Percentiles rank a stretch among this genome's conserved stretches.
phyloP scores from a whole-genome alignment of 257 asterid species.

The Mentha longifolia region DNA sequence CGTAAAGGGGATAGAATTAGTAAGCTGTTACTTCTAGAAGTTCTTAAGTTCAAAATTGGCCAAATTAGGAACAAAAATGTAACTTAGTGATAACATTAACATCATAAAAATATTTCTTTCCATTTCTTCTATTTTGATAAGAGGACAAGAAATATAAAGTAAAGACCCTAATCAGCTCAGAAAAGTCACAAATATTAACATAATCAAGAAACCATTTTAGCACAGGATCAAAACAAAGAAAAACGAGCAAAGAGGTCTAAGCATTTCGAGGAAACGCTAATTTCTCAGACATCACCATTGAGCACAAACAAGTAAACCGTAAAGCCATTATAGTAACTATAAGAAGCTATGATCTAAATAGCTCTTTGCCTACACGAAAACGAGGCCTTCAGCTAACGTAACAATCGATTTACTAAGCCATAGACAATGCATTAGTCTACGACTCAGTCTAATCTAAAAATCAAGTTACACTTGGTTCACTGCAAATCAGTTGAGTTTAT shows the following conservation, averaged over 20 bases:
- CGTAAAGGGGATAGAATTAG: background rate
- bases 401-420: slow-evolving; percentile 3
- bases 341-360: slow-evolving; percentile 16
- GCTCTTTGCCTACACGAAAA: background rate
- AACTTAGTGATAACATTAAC: background rate
- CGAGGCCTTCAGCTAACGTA: slow-evolving; percentile 1
- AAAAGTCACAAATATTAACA: too few species aligned
- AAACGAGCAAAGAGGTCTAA: background rate
- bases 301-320: slow-evolving; percentile 11
- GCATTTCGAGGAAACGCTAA: background rate
- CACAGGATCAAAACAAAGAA: slow-evolving; percentile 4
- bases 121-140: background rate
- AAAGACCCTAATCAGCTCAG: background rate
- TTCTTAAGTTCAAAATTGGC: background rate
- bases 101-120: background rate
- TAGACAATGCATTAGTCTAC: slow-evolving; percentile 1
- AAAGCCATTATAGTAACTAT: background rate
- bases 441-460: background rate
- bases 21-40: background rate
- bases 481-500: slow-evolving; percentile 5
- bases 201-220: background rate
- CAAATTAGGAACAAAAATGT: background rate
- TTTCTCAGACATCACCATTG: slow-evolving; percentile 1
- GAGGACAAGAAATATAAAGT: background rate
- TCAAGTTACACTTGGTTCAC: background rate